Percentiles rank a stretch among this genome's conserved stretches.
phyloP scores from a whole-genome alignment of 1,284 basidiomycete species.

The Cutaneotrichosporon cyanovorans region DNA sequence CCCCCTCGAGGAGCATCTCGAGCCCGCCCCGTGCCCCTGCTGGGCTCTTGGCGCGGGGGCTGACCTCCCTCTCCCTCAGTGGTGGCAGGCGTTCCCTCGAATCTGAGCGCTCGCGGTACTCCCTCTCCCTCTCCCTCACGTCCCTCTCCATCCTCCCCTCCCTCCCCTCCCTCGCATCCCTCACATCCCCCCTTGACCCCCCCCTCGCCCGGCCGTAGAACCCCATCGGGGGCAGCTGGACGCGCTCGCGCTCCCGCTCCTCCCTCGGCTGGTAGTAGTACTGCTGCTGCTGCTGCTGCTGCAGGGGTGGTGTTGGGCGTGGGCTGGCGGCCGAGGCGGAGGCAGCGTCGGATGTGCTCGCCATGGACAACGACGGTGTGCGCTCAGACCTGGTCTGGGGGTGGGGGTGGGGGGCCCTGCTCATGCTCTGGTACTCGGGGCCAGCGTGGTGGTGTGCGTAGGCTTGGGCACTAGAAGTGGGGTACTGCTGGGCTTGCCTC shows the following conservation, averaged over 20 bases:
- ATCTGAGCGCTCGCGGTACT: constrained; percentile 1
- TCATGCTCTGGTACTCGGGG: no score
- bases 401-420: neutral
- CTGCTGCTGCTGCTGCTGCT: neutral
- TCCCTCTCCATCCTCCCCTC: neutral
- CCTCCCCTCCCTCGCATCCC: no score
- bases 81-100: neutral
- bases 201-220: constrained; percentile 5
- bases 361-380: constrained; percentile 10
- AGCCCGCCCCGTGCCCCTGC: constrained; percentile 9
- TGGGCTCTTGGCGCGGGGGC: neutral
- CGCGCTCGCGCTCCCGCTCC: constrained; percentile 9
- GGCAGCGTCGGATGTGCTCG: constrained; percentile 3
- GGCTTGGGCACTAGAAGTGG: neutral
- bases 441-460: neutral
- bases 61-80: neutral
- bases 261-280: neutral
- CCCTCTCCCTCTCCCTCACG: neutral
- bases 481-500: no score
- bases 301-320: constrained; percentile 2
- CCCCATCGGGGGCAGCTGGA: constrained; percentile 10
- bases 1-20: constrained; percentile 21
- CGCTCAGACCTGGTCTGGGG: constrained; percentile 8
- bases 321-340: neutral
- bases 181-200: no score